Conservation (phyloP, 495 filamentous ascomycete species). For the Neurospora hispaniola region DNA sequence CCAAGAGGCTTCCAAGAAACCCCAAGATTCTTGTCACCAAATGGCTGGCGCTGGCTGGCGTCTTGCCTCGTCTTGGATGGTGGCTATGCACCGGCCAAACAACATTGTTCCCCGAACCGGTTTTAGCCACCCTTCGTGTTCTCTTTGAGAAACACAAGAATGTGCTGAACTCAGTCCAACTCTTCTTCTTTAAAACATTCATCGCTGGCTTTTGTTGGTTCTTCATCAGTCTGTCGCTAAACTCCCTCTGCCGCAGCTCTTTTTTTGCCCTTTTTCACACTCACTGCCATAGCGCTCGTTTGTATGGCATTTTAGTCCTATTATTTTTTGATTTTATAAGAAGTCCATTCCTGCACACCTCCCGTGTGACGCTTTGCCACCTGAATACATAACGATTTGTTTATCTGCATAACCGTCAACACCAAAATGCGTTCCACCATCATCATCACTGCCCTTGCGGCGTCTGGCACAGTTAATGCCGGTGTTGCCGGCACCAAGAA, state of each 20-base stretch:
- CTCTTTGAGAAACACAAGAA: background rate
- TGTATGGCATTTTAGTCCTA: slow-evolving; percentile 13
- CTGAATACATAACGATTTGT: background rate
- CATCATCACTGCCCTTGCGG: slow-evolving; percentile 41
- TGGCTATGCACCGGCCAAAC: slow-evolving; percentile 14
- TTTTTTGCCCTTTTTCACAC: background rate
- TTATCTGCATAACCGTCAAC: background rate
- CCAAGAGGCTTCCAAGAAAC: slow-evolving; percentile 7
- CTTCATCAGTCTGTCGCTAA: background rate
- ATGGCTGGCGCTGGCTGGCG: background rate
- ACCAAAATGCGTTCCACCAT: slow-evolving; percentile 45
- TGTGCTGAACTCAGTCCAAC: background rate
- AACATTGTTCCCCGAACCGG: background rate
- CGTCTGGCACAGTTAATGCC: slow-evolving; percentile 43
- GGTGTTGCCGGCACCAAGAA: slow-evolving; percentile 41
- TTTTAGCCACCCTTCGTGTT: background rate
- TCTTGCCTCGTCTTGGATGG: slow-evolving; percentile 7
- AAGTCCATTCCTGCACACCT: background rate
- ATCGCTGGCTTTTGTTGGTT: background rate
- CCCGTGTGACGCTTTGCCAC: background rate
- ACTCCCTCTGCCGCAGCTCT: background rate
- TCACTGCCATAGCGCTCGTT: slow-evolving; percentile 7
- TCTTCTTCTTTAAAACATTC: background rate
- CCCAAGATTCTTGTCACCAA: background rate
- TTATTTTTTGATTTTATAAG: background rate